A percentile compares a stretch with the other conserved stretches of the same genome.
These are phyloP conservation scores for Scutellaria galericulata DNA, from an alignment of 257 asterid species.

Conservation along the genomic window DNA sequence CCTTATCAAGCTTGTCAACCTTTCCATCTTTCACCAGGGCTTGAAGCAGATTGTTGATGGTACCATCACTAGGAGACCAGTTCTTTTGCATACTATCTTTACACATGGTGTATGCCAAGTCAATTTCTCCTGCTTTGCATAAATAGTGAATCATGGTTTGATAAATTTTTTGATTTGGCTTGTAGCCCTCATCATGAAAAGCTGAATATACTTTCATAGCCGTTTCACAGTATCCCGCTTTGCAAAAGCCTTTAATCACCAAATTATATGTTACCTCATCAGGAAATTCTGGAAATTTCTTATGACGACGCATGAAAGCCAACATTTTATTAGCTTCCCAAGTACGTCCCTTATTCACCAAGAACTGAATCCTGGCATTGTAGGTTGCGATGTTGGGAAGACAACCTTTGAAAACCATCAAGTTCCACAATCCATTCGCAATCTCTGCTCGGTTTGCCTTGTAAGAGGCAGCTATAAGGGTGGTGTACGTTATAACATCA, in stretches of 20 bases:
- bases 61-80: slow-evolving; percentile 70
- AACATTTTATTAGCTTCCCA: slow-evolving; percentile 76
- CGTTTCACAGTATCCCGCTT: slow-evolving; percentile 55
- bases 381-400: slow-evolving; percentile 75
- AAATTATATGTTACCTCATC: slow-evolving; percentile 82
- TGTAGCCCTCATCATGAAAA: slow-evolving; percentile 53
- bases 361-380: slow-evolving; percentile 78
- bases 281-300: slow-evolving; percentile 41
- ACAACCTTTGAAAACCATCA: slow-evolving; percentile 73
- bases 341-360: slow-evolving; percentile 62
- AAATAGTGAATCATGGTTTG: slow-evolving; percentile 83
- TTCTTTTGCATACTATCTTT: slow-evolving; percentile 68
- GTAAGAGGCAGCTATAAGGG: slow-evolving; percentile 75
- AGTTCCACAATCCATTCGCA: slow-evolving; percentile 81
- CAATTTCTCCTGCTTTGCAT: slow-evolving; percentile 53
- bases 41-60: slow-evolving; percentile 59
- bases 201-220: slow-evolving; percentile 66
- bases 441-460: slow-evolving; percentile 53
- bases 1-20: slow-evolving; percentile 47
- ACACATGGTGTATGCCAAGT: slow-evolving; percentile 66
- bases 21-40: slow-evolving; percentile 56
- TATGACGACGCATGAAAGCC: slow-evolving; percentile 50
- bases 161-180: slow-evolving; percentile 72
- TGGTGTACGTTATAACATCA: slow-evolving; percentile 80
- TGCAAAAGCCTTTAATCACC: slow-evolving; percentile 80